Percentiles rank a stretch among this genome's conserved stretches.
Evolutionary conservation across 208 protist genomes (phyloP).

Genomic region (Phytomonas serpens): DNA sequence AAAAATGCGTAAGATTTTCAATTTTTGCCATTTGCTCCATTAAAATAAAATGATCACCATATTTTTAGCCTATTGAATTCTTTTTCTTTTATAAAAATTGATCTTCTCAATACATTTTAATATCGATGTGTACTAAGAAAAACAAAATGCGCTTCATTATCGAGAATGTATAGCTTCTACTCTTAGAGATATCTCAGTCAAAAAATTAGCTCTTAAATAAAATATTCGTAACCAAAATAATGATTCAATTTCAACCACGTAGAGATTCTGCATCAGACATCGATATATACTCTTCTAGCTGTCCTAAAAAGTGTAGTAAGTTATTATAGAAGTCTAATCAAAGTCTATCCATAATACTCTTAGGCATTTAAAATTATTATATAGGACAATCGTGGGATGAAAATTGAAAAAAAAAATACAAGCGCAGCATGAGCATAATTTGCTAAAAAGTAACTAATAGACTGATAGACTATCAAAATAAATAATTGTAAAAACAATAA

Average conservation of each 20-base stretch:
- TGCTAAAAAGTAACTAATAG: not conserved
- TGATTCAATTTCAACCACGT: no score
- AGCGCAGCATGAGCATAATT: not conserved
- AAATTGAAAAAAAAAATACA: no score
- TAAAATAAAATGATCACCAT: constrained; percentile 2
- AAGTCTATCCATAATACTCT: no score
- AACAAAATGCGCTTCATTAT: no score
- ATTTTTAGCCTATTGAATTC: not conserved
- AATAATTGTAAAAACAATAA: not conserved
- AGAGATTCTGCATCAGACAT: no score
- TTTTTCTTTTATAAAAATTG: constrained; percentile 6
- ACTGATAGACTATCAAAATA: not conserved
- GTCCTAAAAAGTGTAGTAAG: constrained; percentile 1
- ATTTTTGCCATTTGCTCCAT: constrained; percentile 1
- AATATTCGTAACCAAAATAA: no score
- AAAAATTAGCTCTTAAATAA: no score
- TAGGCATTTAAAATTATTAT: no score
- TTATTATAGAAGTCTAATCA: not conserved
- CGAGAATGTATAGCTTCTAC: no score
- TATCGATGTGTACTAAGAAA: constrained; percentile 3
- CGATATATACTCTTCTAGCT: constrained; percentile 1
- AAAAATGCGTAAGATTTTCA: not conserved
- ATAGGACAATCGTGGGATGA: no score
- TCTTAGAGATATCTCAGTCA: no score
- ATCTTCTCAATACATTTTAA: constrained; percentile 6